These are phyloP conservation scores for Punica granatum DNA, from an alignment of 345 rosid genomes.

Conservation along the genomic window DNA sequence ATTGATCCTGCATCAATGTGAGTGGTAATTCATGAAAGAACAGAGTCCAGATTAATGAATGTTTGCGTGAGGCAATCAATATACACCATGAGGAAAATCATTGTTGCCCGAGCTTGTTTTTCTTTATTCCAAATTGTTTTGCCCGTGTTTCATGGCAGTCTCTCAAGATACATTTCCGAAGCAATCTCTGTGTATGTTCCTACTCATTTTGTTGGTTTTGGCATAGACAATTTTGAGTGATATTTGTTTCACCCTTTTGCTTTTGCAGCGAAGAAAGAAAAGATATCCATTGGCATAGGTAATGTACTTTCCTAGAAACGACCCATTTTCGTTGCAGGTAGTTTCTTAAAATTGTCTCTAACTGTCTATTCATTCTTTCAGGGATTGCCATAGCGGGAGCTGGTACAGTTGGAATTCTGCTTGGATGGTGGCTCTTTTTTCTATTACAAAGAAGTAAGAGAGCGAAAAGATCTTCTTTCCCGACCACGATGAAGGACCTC, in stretches of 20 bases:
- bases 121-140: no score
- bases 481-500: conserved; percentile 2
- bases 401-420: conserved; percentile 4
- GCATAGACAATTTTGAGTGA: background rate
- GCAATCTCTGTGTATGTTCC: background rate
- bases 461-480: background rate
- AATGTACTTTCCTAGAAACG: background rate
- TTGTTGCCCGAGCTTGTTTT: no score
- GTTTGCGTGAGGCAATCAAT: no score
- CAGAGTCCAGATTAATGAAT: no score
- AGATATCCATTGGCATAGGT: conserved; percentile 8
- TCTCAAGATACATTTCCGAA: no score
- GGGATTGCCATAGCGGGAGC: conserved; percentile 15
- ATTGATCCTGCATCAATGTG: no score
- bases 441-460: conserved; percentile 1
- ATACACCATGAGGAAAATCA: no score
- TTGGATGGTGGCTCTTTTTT: conserved; percentile 3
- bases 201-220: background rate
- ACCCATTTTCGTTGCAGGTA: background rate
- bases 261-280: conserved; percentile 7
- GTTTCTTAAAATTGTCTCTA: no score
- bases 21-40: no score
- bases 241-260: background rate
- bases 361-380: background rate
- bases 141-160: no score